phyloP scores from a whole-genome alignment of 1,284 basidiomycete genomes.

The Leccinum pachyderme region DNA sequence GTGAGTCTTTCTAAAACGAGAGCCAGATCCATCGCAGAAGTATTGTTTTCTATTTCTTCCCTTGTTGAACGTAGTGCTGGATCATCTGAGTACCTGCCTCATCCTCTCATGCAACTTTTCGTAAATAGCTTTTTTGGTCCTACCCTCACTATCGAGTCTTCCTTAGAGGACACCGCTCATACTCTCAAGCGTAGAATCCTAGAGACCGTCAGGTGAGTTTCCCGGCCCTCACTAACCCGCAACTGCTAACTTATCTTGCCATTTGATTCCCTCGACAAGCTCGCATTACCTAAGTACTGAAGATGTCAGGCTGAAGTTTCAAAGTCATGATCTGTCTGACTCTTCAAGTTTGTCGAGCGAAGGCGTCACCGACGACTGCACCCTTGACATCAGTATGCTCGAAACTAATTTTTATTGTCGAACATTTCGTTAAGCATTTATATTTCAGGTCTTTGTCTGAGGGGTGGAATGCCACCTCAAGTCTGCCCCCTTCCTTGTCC shows the following conservation, averaged over 20 bases:
- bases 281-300: background rate
- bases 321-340: background rate
- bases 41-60: background rate
- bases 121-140: background rate
- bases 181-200: background rate
- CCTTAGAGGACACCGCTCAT: background rate
- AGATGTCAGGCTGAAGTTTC: background rate
- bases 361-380: background rate
- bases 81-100: background rate
- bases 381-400: background rate
- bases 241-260: background rate
- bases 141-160: background rate
- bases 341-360: background rate
- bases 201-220: background rate
- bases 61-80: background rate
- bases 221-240: background rate
- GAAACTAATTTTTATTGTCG: background rate
- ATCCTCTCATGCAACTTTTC: background rate
- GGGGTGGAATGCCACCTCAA: background rate
- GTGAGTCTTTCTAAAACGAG: background rate
- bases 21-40: background rate
- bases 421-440: background rate
- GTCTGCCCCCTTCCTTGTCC: background rate
- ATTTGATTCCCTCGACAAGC: background rate
- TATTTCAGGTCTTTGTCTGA: background rate